Percentiles rank a stretch among this genome's conserved stretches.
These are phyloP conservation scores for Xylaria flabelliformis DNA, from an alignment of 495 filamentous ascomycete species.

Conservation along the genomic window DNA sequence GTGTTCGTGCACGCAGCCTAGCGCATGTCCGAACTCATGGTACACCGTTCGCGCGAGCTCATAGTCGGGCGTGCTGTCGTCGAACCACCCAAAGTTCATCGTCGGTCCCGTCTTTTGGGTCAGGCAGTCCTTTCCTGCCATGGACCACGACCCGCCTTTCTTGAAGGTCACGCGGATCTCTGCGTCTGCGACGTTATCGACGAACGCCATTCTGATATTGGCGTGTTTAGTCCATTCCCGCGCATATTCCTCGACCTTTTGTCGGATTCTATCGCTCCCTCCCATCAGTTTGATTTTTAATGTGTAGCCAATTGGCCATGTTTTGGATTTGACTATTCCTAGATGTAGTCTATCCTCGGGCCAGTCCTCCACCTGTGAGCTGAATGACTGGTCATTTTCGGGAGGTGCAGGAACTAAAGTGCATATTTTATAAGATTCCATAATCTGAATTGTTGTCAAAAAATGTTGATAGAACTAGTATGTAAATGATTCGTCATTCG, in stretches of 20 bases:
- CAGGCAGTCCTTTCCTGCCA: neutral
- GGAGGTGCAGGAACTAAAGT: neutral
- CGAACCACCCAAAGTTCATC: slow-evolving; percentile 25
- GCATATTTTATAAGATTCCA: slow-evolving; percentile 4
- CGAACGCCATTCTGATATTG: slow-evolving; percentile 35
- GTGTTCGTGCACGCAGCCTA: slow-evolving; percentile 39
- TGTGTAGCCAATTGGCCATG: slow-evolving; percentile 2
- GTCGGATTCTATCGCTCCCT: slow-evolving; percentile 3
- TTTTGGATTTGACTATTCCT: neutral
- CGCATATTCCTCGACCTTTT: slow-evolving; percentile 31
- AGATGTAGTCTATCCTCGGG: slow-evolving; percentile 1
- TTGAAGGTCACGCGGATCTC: slow-evolving; percentile 15
- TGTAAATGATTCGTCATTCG: neutral
- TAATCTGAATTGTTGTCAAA: neutral
- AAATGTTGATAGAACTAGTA: neutral
- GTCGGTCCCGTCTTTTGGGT: neutral
- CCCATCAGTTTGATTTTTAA: slow-evolving; percentile 13
- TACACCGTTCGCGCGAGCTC: slow-evolving; percentile 29
- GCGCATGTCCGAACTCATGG: slow-evolving; percentile 40
- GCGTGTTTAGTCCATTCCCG: slow-evolving; percentile 30
- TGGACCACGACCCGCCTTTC: slow-evolving; percentile 18
- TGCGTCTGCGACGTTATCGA: neutral
- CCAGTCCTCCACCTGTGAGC: neutral
- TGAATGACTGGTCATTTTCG: neutral
- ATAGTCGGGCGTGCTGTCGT: slow-evolving; percentile 29